phyloP scores from a whole-genome alignment of 1,139 yeast genomes.

The Yarrowia galli region DNA sequence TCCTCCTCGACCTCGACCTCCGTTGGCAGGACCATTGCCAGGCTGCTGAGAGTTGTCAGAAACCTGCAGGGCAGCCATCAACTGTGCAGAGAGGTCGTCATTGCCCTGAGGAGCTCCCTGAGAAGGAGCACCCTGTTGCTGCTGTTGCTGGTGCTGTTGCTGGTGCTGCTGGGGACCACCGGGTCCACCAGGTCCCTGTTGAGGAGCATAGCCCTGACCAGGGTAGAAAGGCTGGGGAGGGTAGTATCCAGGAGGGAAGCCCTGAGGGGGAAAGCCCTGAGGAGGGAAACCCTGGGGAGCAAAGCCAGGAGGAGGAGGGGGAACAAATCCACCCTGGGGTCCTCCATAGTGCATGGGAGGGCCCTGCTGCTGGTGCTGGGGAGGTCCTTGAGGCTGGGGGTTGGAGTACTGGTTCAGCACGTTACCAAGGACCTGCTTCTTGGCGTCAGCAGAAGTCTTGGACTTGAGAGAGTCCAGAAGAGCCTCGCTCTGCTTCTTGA shows the following conservation, averaged over 20 bases:
- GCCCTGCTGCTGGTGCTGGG: conserved; percentile 33
- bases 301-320: conserved; percentile 34
- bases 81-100: conserved; percentile 47
- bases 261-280: conserved; percentile 46
- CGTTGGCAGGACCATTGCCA: background rate
- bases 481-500: conserved; percentile 40
- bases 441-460: conserved; percentile 36
- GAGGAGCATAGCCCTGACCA: conserved; percentile 41
- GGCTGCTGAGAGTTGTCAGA: conserved; percentile 36
- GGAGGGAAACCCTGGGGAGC: conserved; percentile 30
- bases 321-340: conserved; percentile 23
- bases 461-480: conserved; percentile 32
- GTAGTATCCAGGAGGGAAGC: conserved; percentile 52
- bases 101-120: conserved; percentile 41
- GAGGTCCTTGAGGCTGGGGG: conserved; percentile 36
- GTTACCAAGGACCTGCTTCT: conserved; percentile 36
- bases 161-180: conserved; percentile 24
- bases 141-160: conserved; percentile 28
- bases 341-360: conserved; percentile 21
- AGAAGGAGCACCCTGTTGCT: conserved; percentile 40
- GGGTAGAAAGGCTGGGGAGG: conserved; percentile 41
- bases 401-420: conserved; percentile 39
- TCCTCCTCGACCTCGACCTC: conserved; percentile 43
- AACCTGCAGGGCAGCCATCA: conserved; percentile 47
- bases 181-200: conserved; percentile 13